phyloP scores from a whole-genome alignment of 1,284 basidiomycete species.

The Trametes polyzona region DNA sequence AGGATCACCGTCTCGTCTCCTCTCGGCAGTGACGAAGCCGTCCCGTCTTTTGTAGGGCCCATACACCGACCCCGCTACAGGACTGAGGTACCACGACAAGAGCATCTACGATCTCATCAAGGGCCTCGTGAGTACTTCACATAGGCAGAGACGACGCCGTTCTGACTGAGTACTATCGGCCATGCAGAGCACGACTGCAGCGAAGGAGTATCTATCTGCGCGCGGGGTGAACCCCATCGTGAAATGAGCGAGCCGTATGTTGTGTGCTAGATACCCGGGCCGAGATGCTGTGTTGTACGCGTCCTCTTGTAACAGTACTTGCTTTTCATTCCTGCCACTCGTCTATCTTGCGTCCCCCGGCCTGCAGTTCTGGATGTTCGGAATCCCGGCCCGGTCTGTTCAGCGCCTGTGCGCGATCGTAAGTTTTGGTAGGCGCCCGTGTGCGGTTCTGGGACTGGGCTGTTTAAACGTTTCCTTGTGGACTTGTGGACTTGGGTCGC shows the following conservation, averaged over 20 bases:
- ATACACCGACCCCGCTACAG: constrained; percentile 84
- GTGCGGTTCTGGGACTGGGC: no score
- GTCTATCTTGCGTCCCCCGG: background rate
- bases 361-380: background rate
- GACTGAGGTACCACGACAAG: constrained; percentile 84
- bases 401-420: background rate
- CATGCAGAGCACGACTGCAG: constrained; percentile 46
- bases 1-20: constrained; percentile 14
- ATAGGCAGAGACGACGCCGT: background rate
- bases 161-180: background rate
- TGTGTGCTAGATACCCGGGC: no score
- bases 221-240: constrained; percentile 58
- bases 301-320: background rate
- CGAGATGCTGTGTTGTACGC: background rate
- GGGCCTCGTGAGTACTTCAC: constrained; percentile 58
- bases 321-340: background rate
- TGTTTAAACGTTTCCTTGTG: no score
- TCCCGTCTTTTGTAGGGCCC: constrained; percentile 57
- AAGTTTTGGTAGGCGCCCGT: constrained; percentile 15
- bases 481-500: no score
- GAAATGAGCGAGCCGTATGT: constrained; percentile 33
- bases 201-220: constrained; percentile 53
- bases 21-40: background rate
- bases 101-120: constrained; percentile 86
- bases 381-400: background rate